A percentile compares a stretch with the other conserved stretches of the same genome.
These are phyloP conservation scores for Hansenula anomala DNA, from an alignment of 1,139 yeast species.

Conservation along the genomic window DNA sequence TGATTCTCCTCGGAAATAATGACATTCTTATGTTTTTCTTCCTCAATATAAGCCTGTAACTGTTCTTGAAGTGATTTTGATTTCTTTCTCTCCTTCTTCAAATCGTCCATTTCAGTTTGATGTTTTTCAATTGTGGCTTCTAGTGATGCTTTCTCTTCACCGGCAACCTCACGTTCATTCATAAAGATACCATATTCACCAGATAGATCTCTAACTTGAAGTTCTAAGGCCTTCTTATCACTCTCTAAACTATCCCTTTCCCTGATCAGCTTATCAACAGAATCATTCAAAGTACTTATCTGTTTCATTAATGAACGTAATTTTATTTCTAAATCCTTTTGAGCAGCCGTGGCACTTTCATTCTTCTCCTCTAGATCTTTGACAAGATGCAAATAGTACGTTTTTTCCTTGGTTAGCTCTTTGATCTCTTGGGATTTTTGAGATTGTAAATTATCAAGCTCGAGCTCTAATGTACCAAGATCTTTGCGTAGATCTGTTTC, in stretches of 20 bases:
- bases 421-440: constrained; percentile 49
- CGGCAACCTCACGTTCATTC: constrained; percentile 38
- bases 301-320: constrained; percentile 47
- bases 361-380: constrained; percentile 44
- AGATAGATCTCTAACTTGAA: constrained; percentile 38
- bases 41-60: constrained; percentile 19
- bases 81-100: constrained; percentile 13
- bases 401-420: constrained; percentile 46
- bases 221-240: constrained; percentile 44
- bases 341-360: constrained; percentile 38
- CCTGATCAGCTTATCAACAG: constrained; percentile 43
- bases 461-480: constrained; percentile 55
- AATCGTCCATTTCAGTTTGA: constrained; percentile 12
- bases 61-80: constrained; percentile 10
- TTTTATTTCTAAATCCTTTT: constrained; percentile 35
- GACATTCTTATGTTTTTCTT: constrained; percentile 32
- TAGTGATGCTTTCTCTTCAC: constrained; percentile 24
- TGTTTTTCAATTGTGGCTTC: constrained; percentile 26
- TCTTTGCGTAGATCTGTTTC: constrained; percentile 66
- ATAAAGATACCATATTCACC: constrained; percentile 41
- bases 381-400: constrained; percentile 39
- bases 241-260: constrained; percentile 47
- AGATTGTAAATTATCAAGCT: constrained; percentile 51
- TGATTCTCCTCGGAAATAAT: constrained; percentile 31
- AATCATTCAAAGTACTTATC: constrained; percentile 44